Evolutionary conservation across 73 alveolate genomes (phyloP).

Genomic region (Tetrahymena thermophila): DNA sequence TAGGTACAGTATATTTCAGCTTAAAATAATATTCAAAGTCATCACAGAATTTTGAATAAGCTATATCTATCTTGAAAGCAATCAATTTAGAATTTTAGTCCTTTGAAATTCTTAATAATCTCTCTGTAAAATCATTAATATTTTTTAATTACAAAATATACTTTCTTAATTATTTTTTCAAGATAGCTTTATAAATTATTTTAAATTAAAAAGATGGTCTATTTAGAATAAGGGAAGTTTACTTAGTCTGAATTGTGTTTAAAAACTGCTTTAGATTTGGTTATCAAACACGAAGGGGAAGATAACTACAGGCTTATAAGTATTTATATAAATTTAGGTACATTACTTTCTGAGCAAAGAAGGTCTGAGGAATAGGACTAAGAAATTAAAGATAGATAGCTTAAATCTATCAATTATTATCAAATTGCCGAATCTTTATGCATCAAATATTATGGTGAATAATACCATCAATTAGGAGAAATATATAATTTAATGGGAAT

Average conservation of each 20-base stretch:
- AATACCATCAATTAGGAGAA: background rate
- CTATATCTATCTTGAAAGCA: background rate
- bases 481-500: background rate
- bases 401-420: background rate
- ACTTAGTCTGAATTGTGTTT: background rate
- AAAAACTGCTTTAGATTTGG: background rate
- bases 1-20: background rate
- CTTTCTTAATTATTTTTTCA: too few species aligned
- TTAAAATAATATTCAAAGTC: background rate
- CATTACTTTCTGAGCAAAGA: background rate
- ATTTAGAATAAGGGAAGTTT: background rate
- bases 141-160: too few species aligned
- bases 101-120: background rate
- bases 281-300: background rate
- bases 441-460: background rate
- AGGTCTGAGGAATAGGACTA: background rate
- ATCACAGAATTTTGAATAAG: background rate
- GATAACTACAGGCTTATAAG: background rate
- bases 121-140: background rate
- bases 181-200: background rate
- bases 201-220: background rate
- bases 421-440: background rate
- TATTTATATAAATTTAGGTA: background rate
- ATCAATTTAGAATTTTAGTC: background rate
- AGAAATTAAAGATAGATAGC: background rate